A percentile compares a stretch with the other conserved stretches of the same genome.
phyloP scores from a whole-genome alignment of 495 filamentous ascomycete species.

The Xylaria castorea region DNA sequence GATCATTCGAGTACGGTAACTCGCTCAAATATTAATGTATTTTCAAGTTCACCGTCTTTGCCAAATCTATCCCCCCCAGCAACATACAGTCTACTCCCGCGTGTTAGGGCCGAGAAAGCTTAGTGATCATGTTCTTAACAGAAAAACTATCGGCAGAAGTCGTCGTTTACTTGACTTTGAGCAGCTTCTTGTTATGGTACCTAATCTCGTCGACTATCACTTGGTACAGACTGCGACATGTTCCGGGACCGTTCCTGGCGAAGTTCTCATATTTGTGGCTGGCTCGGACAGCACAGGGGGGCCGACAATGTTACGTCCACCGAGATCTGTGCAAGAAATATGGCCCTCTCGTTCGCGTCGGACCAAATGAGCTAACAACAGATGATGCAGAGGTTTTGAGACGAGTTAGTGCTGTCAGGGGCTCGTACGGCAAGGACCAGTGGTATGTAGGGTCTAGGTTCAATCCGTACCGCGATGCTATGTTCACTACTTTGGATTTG shows the following conservation, averaged over 20 bases:
- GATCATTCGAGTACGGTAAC: background rate
- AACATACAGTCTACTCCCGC: background rate
- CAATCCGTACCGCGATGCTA: conserved; percentile 43
- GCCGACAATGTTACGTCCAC: conserved; percentile 21
- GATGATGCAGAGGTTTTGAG: conserved; percentile 47
- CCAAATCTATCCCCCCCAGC: background rate
- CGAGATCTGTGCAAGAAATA: conserved; percentile 25
- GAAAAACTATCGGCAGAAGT: background rate
- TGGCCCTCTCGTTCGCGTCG: conserved; percentile 42
- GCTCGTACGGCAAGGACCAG: conserved; percentile 35
- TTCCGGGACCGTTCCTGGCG: conserved; percentile 35
- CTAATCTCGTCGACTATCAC: conserved; percentile 20
- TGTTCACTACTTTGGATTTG: conserved; percentile 40
- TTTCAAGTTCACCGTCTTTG: background rate
- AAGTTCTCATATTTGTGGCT: conserved; percentile 36
- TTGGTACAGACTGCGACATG: conserved; percentile 35
- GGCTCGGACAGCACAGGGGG: conserved; percentile 22
- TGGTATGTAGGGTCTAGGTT: conserved; percentile 44
- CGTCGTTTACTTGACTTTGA: background rate
- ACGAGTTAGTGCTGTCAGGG: conserved; percentile 39
- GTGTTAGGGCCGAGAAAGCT: background rate
- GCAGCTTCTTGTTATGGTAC: conserved; percentile 25
- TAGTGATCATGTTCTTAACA: background rate
- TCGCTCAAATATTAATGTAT: background rate
- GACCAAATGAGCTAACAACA: conserved; percentile 45